Conservation (phyloP, 2,329 filamentous ascomycete species). For the Aspergillus ibericus region DNA sequence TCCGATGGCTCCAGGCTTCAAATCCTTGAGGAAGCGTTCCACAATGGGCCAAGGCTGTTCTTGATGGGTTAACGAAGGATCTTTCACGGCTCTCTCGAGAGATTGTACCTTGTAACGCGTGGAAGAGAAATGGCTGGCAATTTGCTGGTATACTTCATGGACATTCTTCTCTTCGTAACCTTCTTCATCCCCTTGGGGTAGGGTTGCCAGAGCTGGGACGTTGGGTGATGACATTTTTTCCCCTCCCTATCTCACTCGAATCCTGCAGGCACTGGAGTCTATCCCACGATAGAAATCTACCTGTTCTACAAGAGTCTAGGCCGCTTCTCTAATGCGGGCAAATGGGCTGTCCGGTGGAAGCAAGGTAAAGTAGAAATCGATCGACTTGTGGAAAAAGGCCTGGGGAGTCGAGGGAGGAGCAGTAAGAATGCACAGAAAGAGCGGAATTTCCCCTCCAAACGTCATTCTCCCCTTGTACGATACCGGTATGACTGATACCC, state of each 20-base stretch:
- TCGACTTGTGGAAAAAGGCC: background rate
- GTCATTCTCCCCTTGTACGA: too few relatives aligned
- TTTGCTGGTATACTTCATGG: conserved; percentile 77
- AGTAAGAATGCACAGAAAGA: too few relatives aligned
- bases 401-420: too few relatives aligned
- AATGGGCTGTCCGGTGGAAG: background rate
- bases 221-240: background rate
- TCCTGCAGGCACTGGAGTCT: background rate
- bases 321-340: background rate
- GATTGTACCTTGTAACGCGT: conserved; percentile 60
- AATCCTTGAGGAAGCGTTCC: conserved; percentile 68
- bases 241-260: background rate
- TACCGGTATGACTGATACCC: too few relatives aligned
- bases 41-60: conserved; percentile 85
- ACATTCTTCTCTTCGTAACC: conserved; percentile 83
- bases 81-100: background rate
- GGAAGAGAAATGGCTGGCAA: conserved; percentile 51
- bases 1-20: conserved; percentile 71
- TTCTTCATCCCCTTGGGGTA: conserved; percentile 16
- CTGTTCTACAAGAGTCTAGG: background rate
- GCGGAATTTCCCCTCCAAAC: too few relatives aligned
- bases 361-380: background rate
- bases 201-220: background rate
- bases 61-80: background rate
- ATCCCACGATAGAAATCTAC: background rate